A percentile compares a stretch with the other conserved stretches of the same genome.
Conservation (phyloP, 2,329 filamentous ascomycete species). For the Bipolaris gigantea region DNA sequence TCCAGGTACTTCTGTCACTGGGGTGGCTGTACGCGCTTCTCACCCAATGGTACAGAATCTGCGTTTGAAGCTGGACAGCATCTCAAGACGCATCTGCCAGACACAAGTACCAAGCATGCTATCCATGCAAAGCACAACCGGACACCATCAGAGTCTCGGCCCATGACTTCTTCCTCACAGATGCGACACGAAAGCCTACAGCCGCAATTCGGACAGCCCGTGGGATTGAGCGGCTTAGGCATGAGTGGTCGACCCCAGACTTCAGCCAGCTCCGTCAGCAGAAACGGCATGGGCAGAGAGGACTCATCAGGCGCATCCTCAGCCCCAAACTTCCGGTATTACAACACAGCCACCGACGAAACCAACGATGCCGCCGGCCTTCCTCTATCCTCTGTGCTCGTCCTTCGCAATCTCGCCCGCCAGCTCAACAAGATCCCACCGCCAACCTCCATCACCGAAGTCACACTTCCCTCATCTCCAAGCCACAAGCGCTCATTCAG, state of each 20-base stretch:
- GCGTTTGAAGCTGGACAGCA: conserved; percentile 61
- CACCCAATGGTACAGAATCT: conserved; percentile 37
- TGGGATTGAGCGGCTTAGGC: conserved; percentile 33
- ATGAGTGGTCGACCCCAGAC: conserved; percentile 28
- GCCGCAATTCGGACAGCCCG: conserved; percentile 37
- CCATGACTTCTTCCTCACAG: conserved; percentile 34
- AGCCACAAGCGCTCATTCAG: conserved; percentile 37
- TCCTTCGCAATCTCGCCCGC: conserved; percentile 74
- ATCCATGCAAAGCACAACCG: conserved; percentile 53
- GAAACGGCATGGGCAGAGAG: conserved; percentile 28
- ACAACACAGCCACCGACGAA: conserved; percentile 55
- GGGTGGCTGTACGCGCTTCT: conserved; percentile 65
- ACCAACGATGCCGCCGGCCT: conserved; percentile 68
- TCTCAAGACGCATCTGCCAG: conserved; percentile 68
- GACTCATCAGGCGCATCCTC: conserved; percentile 19
- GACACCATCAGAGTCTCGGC: conserved; percentile 42
- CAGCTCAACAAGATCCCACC: conserved; percentile 45
- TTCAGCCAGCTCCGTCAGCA: conserved; percentile 19
- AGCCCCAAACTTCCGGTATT: conserved; percentile 41
- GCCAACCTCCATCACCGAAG: conserved; percentile 25
- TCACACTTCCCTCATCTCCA: conserved; percentile 30
- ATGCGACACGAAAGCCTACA: conserved; percentile 33
- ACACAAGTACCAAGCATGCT: conserved; percentile 44
- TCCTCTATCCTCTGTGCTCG: conserved; percentile 74
- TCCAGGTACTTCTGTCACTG: conserved; percentile 64